These are phyloP conservation scores for Dentipellis fragilis DNA, from an alignment of 768 basidiomycete species.

Conservation along the genomic window DNA sequence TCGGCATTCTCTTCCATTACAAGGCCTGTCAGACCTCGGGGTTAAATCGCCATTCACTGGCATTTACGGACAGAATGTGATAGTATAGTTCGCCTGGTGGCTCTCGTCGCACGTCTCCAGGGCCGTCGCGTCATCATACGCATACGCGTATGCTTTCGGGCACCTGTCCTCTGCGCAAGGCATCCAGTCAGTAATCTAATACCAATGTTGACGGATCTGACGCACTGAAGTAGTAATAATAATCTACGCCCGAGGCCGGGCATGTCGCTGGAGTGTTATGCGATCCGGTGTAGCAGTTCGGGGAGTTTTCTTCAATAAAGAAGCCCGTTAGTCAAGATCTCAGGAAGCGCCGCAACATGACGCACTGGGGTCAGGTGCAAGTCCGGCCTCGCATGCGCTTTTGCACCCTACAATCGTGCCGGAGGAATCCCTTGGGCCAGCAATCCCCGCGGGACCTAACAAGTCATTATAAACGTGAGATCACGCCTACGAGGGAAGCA, in stretches of 20 bases:
- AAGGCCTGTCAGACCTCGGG: no score
- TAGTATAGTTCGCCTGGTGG: slow-evolving; percentile 22
- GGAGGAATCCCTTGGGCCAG: slow-evolving; percentile 42
- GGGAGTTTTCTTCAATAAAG: slow-evolving; percentile 22
- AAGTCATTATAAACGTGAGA: background rate
- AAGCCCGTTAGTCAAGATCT: background rate
- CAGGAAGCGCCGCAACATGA: background rate
- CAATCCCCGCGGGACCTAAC: slow-evolving; percentile 38
- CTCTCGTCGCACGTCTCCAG: slow-evolving; percentile 36
- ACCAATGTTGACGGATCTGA: background rate
- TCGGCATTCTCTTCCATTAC: no score
- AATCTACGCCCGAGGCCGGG: slow-evolving; percentile 21
- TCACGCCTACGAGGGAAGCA: background rate
- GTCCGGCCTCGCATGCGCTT: slow-evolving; percentile 39
- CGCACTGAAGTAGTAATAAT: slow-evolving; percentile 8
- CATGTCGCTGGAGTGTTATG: slow-evolving; percentile 26
- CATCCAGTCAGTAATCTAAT: background rate
- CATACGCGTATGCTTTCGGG: slow-evolving; percentile 41
- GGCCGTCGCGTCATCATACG: slow-evolving; percentile 48
- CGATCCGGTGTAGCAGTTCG: slow-evolving; percentile 26
- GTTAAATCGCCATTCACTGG: no score
- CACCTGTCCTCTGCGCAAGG: slow-evolving; percentile 25
- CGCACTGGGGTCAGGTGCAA: slow-evolving; percentile 25
- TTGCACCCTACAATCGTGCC: slow-evolving; percentile 52
- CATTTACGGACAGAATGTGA: slow-evolving; percentile 22